Evolutionary conservation across 2,329 filamentous ascomycete genomes (phyloP).

Genomic region (Fusarium chlamydosporum): DNA sequence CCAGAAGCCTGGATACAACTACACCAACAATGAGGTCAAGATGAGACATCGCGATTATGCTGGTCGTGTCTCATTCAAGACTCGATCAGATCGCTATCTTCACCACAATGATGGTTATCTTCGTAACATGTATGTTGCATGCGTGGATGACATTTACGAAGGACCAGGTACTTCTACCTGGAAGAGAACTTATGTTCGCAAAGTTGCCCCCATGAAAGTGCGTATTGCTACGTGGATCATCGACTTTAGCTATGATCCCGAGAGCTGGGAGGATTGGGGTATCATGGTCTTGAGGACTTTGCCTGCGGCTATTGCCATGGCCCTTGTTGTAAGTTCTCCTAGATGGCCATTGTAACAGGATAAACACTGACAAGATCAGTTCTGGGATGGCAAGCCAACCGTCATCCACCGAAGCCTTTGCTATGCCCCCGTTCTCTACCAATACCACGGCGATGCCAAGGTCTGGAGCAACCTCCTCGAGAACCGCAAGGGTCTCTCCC

Average conservation of each 20-base stretch:
- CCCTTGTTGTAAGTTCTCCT: constrained; percentile 38
- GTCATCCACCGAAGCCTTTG: constrained; percentile 29
- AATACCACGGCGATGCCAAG: constrained; percentile 46
- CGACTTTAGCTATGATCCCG: constrained; percentile 48
- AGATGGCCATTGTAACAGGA: accelerated
- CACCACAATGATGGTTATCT: constrained; percentile 49
- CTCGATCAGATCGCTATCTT: constrained; percentile 48
- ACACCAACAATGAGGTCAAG: constrained; percentile 31
- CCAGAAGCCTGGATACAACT: constrained; percentile 45
- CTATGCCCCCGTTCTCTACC: constrained; percentile 49
- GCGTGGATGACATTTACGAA: constrained; percentile 48
- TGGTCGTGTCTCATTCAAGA: constrained; percentile 41
- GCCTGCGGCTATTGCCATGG: constrained; percentile 48
- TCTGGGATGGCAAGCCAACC: constrained; percentile 45
- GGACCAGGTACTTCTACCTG: constrained; percentile 48
- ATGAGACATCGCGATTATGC: constrained; percentile 47
- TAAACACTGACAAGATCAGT: constrained; percentile 23
- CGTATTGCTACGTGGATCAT: constrained; percentile 50
- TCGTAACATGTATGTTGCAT: constrained; percentile 49
- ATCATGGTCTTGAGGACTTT: constrained; percentile 47
- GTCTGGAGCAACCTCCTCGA: constrained; percentile 51
- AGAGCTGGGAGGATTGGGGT: constrained; percentile 49
- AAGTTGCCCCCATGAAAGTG: constrained; percentile 47
- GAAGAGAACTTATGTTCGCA: constrained; percentile 49
- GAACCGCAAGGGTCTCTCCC: constrained; percentile 44